Base-by-base conservation (phyloP, 192 early-diverging fungal species). In the Entomortierella parvispora region DNA sequence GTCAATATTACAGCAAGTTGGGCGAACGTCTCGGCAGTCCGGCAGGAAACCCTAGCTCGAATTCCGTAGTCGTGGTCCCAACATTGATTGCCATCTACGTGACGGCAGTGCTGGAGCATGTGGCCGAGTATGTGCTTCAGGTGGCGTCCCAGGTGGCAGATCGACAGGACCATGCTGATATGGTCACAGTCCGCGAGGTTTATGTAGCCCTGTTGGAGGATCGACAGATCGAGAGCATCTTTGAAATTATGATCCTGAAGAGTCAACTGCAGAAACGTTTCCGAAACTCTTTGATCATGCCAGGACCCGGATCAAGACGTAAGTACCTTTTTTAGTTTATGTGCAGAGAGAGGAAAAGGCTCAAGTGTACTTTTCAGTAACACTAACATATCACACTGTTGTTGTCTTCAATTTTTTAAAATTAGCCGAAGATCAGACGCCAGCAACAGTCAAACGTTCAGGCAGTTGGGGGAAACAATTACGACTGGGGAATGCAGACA, bases 41-140 rank as follows among this genome's bases (percentile, higher is more conserved):
- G 15, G 67, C 68, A 33, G 65, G 66, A 32, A 59, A 61, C 63
- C 56, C 76, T 48, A n/a, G n/a, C n/a, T 52, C 59, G 50, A 66
- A 82, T 68, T 26, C 67, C 26, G n/a, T n/a, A n/a, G 42, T 77
- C n/a, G 63, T 72, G 23, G 81, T 79, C n/a, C 81, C 81, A 14
- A 82, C 76, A 18, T 40, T 82, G 52, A 77, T 77, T 50, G 87
- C 87, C 42, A 88, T 88, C 47, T 88, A 88, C 75, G 74, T 88
- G 15, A 86, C 87, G 1, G 86, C 87, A 12, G 80, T 88, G 1
- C 50, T 88, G 26, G 87, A 88, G 44, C 84, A 88, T 64, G 82
- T 88, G 33, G 87, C 85, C 15, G 87, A 88, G 34, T 84, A 86
- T 70, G 66, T 86, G 1, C 71, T 88, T 2, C 80, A 82, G 25